Percentiles rank a stretch among this genome's conserved stretches.
These are phyloP conservation scores for Penicillium coffeae DNA, from an alignment of 495 filamentous ascomycete species.

Conservation along the genomic window DNA sequence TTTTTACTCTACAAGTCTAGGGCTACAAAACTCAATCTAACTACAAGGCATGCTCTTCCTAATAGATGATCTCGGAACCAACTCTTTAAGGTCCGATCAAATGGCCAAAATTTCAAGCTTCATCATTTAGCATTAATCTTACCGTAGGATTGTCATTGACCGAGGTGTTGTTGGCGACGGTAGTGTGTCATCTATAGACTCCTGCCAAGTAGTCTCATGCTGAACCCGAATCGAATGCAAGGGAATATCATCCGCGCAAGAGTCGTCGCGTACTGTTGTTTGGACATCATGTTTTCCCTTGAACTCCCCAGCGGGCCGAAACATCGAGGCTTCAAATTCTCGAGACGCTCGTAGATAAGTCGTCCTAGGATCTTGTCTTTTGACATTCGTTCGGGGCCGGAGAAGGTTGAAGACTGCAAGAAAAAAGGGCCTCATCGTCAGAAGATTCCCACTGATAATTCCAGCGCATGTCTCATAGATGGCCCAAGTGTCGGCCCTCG, in stretches of 20 bases:
- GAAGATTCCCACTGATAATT: slow-evolving; percentile 13
- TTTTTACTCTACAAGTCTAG: too few relatives aligned
- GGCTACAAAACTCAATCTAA: too few relatives aligned
- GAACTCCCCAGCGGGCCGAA: slow-evolving; percentile 8
- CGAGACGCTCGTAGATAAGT: too few relatives aligned
- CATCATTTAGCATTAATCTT: too few relatives aligned
- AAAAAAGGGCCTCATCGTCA: slow-evolving; percentile 10
- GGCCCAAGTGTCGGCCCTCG: slow-evolving; percentile 12
- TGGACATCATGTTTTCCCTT: slow-evolving; percentile 3
- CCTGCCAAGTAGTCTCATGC: slow-evolving; percentile 13
- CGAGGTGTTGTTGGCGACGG: too few relatives aligned
- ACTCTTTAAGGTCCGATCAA: too few relatives aligned
- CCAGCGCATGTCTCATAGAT: slow-evolving; percentile 7
- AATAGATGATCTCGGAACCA: too few relatives aligned
- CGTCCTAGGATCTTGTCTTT: too few relatives aligned
- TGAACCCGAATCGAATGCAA: slow-evolving; percentile 15
- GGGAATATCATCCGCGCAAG: slow-evolving; percentile 11
- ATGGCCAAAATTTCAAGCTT: too few relatives aligned
- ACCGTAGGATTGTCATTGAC: too few relatives aligned
- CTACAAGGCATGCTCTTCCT: too few relatives aligned
- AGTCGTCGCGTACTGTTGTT: slow-evolving; percentile 3
- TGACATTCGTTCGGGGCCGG: background rate
- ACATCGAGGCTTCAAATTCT: background rate
- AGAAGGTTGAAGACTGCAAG: slow-evolving; percentile 5
- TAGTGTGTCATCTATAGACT: too few relatives aligned